Base-by-base conservation (phyloP, 1,284 basidiomycete genomes). In the Ustilago xerochloae region DNA sequence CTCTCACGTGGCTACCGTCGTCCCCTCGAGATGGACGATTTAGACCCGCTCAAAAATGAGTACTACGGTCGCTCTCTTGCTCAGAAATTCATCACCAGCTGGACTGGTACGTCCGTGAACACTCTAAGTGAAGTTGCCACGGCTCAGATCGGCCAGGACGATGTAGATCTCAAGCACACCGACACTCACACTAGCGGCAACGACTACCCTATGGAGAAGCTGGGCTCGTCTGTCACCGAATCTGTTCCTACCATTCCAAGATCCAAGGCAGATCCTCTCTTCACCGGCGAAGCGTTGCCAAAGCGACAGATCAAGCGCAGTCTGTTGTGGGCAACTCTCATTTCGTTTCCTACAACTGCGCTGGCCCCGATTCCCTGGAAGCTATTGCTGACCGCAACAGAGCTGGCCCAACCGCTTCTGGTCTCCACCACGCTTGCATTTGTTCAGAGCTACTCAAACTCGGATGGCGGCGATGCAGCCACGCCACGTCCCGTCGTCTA, bases 401-500 rank as follows among this genome's bases (percentile, higher is more conserved):
- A 63, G 50, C 74, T 81, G 2, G 66, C 74, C 6, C 77, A 77
- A 24, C 80, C 80, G 0, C 70, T 74, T 36, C 66, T 82, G 20
- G 69, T 82, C 50, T 64, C 64, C 28, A 58, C 67, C 22, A 79
- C 80, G 6, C 71, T 82, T 8, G 50, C 60, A 22, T 82, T 81
- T 33, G 74, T 78, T 13, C 74, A 80, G 48, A 68, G 63, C 3
- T 78, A 71, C 47, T 59, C 55, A 3, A 38, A 33, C 9, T 15
- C 53, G 7, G 15, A 39, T 7, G 52, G 52, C 12, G 57, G 41
- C 22, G 63, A 68, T 26, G 15, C 64, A 8, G 47, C 43, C 26
- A 29, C 57, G 7, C 57, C 60, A 2, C 67, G 77, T 33, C 77
- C 81, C 10, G 63, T 64, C 12, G 73, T 56, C 20, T 70, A 74